Evolutionary conservation across 371 early-diverging fungal genomes (phyloP).

Genomic region (Mucor circinelloides): DNA sequence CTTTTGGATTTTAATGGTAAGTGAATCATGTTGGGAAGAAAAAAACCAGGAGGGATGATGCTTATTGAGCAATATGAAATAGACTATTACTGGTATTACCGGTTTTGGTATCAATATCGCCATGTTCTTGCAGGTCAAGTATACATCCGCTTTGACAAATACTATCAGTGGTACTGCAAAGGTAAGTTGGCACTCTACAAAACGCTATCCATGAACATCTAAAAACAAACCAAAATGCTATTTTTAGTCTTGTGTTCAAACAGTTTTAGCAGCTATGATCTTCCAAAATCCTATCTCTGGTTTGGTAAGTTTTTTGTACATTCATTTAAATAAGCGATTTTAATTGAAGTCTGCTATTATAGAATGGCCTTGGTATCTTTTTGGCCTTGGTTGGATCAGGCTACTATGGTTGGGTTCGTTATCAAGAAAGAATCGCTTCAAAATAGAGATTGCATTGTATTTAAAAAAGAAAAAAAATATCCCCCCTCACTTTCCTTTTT

Average conservation of each 20-base stretch:
- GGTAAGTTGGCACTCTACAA: constrained; percentile 15
- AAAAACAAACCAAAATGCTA: background rate
- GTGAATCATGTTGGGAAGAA: background rate
- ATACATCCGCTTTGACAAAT: constrained; percentile 75
- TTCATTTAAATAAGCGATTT: background rate
- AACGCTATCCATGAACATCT: background rate
- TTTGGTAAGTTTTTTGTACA: constrained; percentile 45
- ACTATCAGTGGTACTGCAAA: constrained; percentile 84
- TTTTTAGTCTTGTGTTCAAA: constrained; percentile 66
- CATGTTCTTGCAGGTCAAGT: constrained; percentile 80
- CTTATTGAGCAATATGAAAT: background rate
- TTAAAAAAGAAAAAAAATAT: background rate
- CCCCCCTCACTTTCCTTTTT: constrained; percentile 3
- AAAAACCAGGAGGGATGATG: background rate
- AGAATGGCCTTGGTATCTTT: constrained; percentile 72
- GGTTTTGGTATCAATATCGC: constrained; percentile 79
- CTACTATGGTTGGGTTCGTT: constrained; percentile 71
- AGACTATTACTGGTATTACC: constrained; percentile 68
- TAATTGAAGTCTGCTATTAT: constrained; percentile 10
- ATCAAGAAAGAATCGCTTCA: constrained; percentile 59
- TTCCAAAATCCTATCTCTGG: constrained; percentile 70
- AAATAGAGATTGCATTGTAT: background rate
- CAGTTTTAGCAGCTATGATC: constrained; percentile 67
- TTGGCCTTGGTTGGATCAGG: constrained; percentile 70
- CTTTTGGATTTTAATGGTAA: constrained; percentile 74